These are phyloP conservation scores for Barbarea vulgaris DNA, from an alignment of 345 rosid species.

Conservation along the genomic window DNA sequence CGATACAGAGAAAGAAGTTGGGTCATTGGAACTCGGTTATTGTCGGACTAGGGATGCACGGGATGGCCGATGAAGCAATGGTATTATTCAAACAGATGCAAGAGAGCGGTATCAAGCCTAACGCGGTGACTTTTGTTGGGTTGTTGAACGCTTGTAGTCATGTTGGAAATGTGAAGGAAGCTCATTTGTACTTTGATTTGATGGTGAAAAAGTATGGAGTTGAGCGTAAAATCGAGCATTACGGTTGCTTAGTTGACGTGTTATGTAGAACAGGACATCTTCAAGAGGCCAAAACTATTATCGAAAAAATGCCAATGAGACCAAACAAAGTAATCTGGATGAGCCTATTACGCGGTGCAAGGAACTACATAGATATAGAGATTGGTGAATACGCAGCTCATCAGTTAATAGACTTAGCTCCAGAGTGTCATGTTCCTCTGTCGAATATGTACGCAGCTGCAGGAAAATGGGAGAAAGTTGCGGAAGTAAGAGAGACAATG, in stretches of 20 bases:
- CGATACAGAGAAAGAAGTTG: constrained; percentile 49
- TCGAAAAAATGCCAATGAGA: constrained; percentile 57
- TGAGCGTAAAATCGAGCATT: constrained; percentile 61
- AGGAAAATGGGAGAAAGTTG: constrained; percentile 56
- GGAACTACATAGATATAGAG: constrained; percentile 48
- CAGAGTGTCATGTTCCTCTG: constrained; percentile 61
- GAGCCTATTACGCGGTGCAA: constrained; percentile 61
- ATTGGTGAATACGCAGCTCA: constrained; percentile 65
- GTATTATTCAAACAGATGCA: constrained; percentile 53
- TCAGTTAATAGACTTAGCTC: constrained; percentile 47
- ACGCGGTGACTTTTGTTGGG: constrained; percentile 62
- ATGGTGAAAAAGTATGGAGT: constrained; percentile 57
- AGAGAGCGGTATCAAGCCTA: constrained; percentile 48
- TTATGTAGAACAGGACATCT: constrained; percentile 61
- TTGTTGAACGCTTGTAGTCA: constrained; percentile 75
- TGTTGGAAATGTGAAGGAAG: constrained; percentile 65
- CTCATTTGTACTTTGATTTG: constrained; percentile 51
- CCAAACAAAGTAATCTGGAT: constrained; percentile 66
- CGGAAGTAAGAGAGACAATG: constrained; percentile 56
- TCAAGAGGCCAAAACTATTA: constrained; percentile 57
- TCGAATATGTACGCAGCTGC: constrained; percentile 70
- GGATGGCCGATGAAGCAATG: constrained; percentile 56
- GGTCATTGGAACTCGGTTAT: constrained; percentile 78
- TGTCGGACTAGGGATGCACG: constrained; percentile 69
- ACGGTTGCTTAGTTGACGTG: constrained; percentile 65